phyloP scores from a whole-genome alignment of 2,329 filamentous ascomycete species.

The Aspergillus piperis region DNA sequence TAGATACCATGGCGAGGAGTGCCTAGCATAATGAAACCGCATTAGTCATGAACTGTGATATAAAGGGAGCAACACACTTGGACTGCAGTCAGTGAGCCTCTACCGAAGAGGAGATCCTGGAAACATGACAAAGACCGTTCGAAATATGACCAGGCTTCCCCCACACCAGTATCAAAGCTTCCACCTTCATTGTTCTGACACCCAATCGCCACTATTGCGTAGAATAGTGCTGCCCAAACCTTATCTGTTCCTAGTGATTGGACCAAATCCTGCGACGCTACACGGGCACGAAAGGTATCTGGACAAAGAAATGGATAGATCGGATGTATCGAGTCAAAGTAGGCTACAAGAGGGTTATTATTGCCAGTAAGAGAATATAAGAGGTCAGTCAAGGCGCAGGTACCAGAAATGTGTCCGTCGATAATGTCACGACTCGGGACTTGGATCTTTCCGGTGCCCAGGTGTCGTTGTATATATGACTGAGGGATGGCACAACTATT shows the following conservation, averaged over 20 bases:
- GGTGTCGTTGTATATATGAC: neutral
- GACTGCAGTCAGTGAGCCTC: neutral
- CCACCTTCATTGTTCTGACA: slow-evolving; percentile 37
- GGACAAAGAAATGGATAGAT: slow-evolving; percentile 45
- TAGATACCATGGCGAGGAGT: slow-evolving; percentile 27
- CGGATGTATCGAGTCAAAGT: slow-evolving; percentile 43
- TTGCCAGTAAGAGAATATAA: no score
- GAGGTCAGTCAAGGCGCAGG: no score
- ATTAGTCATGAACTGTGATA: neutral
- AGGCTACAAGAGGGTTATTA: slow-evolving; percentile 26
- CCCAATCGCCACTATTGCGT: slow-evolving; percentile 40
- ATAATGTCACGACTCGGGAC: neutral
- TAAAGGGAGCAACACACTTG: neutral
- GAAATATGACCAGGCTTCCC: slow-evolving; percentile 38
- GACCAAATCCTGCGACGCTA: slow-evolving; percentile 51
- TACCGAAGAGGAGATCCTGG: slow-evolving; percentile 23
- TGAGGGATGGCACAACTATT: neutral
- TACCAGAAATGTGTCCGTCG: neutral
- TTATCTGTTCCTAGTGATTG: slow-evolving; percentile 55
- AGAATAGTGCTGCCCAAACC: slow-evolving; percentile 46
- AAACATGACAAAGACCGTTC: slow-evolving; percentile 14
- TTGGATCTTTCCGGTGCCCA: neutral
- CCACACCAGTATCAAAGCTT: slow-evolving; percentile 42
- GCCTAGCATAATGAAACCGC: slow-evolving; percentile 16
- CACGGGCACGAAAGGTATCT: slow-evolving; percentile 35